Evolutionary conservation across 106 monocot genomes (phyloP).

Genomic region (Acorus calamus): DNA sequence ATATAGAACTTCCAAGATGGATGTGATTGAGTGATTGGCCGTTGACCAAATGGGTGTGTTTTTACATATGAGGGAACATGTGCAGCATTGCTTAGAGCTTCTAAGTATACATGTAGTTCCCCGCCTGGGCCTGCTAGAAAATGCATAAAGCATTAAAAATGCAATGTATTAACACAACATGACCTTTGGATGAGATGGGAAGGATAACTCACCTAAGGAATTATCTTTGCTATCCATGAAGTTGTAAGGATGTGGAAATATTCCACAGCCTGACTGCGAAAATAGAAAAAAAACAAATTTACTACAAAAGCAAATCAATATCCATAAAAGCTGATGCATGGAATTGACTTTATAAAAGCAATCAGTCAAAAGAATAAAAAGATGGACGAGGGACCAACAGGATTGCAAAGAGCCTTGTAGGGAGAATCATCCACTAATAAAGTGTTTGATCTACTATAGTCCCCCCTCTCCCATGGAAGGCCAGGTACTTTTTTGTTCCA

Average conservation of each 20-base stretch:
- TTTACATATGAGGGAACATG: conserved; percentile 61
- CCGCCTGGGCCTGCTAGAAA: conserved; percentile 51
- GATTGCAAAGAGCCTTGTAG: conserved; percentile 91
- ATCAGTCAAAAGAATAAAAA: background rate
- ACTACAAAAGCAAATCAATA: background rate
- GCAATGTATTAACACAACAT: background rate
- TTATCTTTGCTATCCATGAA: conserved; percentile 35
- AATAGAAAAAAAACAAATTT: background rate
- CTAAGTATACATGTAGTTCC: conserved; percentile 68
- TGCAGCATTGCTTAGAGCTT: conserved; percentile 33
- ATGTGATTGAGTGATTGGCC: conserved; percentile 32
- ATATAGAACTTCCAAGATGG: conserved; percentile 61
- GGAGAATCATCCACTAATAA: conserved; percentile 95
- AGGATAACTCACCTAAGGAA: conserved; percentile 54
- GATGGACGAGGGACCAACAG: conserved; percentile 22
- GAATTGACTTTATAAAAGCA: background rate
- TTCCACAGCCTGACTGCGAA: conserved; percentile 60
- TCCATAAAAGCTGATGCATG: background rate
- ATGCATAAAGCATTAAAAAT: background rate
- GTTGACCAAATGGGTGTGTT: conserved; percentile 66
- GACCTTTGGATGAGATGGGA: background rate
- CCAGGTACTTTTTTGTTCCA: conserved; percentile 60
- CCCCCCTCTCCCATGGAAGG: conserved; percentile 76
- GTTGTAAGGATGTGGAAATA: conserved; percentile 64
- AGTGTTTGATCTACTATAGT: conserved; percentile 67